Evolutionary conservation across 441 rosid genomes (phyloP), one percentile per base, ranked within the genome.

Genomic region (Pelargonium cotyledonis): DNA sequence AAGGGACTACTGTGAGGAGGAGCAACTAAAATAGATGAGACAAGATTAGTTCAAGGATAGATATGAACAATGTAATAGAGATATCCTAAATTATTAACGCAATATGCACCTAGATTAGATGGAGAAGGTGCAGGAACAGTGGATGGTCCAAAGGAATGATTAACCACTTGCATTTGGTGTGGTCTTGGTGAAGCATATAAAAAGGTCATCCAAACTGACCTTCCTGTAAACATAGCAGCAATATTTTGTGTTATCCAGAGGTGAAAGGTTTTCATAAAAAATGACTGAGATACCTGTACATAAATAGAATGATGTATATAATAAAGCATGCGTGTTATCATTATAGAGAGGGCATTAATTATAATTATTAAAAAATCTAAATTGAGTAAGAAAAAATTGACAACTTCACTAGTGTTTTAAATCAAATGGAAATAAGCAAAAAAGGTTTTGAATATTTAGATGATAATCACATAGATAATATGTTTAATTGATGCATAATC

Each of bases 61-160:
- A 15, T 11, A 65, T 46, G 65, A 74, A 68, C 47, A 44, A 68
- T 5, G 31, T 40, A 60, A 67, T 44, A 19, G 55, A 40, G 66
- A 58, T 38, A 41, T 67, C 61, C 1, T 15, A 15, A 61, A 69
- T 43, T 26, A 14, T 65, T 44, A 72, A 68, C 15, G 40, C 15
- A 18, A 53, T 40, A 58, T 16, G 21, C 83, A 84, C 89, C 87
- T 78, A 74, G 81, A 82, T 70, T 72, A 60, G 70, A 77, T 65
- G 86, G 80, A 71, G 90, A 75, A 62, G 89, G 88, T 21, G 82
- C 83, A 67, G 87, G 84, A 10, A 81, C 75, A 67, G 71, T 10
- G 21, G 79, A 70, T 49, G 80, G 79, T 57, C 72, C 84, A 72
- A 76, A 63, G 31, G 76, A 72, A 76, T 82, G 88, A 72, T 78